phyloP scores from a whole-genome alignment of 179 eudicot species.

The Heliamphora pulchella region DNA sequence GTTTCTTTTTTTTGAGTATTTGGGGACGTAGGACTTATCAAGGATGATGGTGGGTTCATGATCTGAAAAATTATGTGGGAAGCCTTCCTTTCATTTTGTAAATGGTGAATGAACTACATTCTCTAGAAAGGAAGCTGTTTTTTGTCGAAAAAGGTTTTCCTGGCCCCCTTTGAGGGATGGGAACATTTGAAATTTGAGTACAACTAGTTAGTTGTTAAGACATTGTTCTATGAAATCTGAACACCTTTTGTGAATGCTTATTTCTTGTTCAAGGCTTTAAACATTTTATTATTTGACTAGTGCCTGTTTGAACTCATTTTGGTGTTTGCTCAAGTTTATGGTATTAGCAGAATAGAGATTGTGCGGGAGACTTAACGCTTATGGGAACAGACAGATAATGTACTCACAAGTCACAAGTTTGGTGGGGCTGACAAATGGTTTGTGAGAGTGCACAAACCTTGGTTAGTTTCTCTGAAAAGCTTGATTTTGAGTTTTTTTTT shows the following conservation, averaged over 20 bases:
- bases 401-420: no score
- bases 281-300: not conserved
- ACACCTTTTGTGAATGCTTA: no score
- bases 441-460: no score
- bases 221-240: not conserved
- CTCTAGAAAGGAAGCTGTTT: constrained; percentile 1
- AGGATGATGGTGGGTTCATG: not conserved
- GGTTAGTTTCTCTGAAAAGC: no score
- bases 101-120: not conserved
- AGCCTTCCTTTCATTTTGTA: constrained; percentile 11
- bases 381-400: no score
- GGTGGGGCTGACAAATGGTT: no score
- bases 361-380: no score
- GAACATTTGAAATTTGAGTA: not conserved
- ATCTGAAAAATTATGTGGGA: not conserved
- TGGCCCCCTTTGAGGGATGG: not conserved
- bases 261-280: not conserved
- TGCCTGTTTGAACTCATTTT: not conserved
- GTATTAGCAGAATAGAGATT: no score
- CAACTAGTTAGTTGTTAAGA: not conserved
- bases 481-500: no score
- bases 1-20: not conserved
- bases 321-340: not conserved
- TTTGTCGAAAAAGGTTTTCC: not conserved
- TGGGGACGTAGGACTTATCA: not conserved